Base-by-base conservation (phyloP, 1,284 basidiomycete species). In the Ustilago curta region DNA sequence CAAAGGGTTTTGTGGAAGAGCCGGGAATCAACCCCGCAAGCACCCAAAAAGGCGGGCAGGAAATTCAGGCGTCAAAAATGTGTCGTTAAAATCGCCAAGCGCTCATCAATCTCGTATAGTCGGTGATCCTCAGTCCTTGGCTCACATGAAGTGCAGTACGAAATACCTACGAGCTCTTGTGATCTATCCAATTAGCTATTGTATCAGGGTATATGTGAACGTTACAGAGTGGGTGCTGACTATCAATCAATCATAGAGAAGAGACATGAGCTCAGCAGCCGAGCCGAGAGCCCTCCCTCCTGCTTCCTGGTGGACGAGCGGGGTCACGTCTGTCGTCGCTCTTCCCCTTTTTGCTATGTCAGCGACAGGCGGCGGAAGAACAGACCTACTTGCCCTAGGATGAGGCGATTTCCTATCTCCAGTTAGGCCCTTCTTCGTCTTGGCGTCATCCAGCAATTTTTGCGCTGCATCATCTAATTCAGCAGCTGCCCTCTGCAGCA, bases 351-450 rank as follows among this genome's bases (percentile, higher is more conserved):
- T 55, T 12, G 25, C 37, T 8, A 31, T n/a, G 8, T 45, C 23
- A 19, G 31, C 31, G 6, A 51, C 21, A n/a, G 66, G 9, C 7
- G 51, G 4, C 5, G 51, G 51, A 0, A 61, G 23, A 9, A 48
- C 60, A 32, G 67, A 62, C 37, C 44, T 60, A 0, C 57, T 55
- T 25, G 67, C 35, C 4, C 51, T 21, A 9, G 66, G 60, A 21
- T 63, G 52, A 3, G 63, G 31, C 43, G 66, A 63, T 37, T 57
- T 70, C 16, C 67, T 64, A 6, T 51, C 51, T 8, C 39, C 54
- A 19, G 31, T 18, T 3, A 19, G 35, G 2, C 11, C 23, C 29
- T 35, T 55, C 40, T 18, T 60, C 25, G 39, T 19, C 18, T 12
- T 39, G 12, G 12, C 44, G 4, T 29, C 43, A 19, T 31, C 44